These are phyloP conservation scores for Crassisporium funariophilum DNA, from an alignment of 768 basidiomycete genomes.

Conservation along the genomic window DNA sequence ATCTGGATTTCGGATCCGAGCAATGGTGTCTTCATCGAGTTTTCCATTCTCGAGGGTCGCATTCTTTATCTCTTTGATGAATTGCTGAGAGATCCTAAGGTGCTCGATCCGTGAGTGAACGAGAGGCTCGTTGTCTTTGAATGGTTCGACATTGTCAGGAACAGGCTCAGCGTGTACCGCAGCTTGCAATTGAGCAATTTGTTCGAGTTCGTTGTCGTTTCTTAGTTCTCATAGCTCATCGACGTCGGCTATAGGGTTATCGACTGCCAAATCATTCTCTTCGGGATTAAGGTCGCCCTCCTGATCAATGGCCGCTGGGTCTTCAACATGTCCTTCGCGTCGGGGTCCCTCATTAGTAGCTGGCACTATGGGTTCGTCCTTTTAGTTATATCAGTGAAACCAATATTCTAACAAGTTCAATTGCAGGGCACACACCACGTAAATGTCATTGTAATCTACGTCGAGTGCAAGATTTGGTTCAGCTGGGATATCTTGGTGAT, in stretches of 20 bases:
- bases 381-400: too few species aligned
- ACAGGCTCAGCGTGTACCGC: background rate
- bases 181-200: background rate
- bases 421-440: too few species aligned
- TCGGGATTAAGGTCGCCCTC: background rate
- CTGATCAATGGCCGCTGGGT: background rate
- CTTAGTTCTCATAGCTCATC: background rate
- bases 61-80: slow-evolving; percentile 8
- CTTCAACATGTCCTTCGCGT: too few species aligned
- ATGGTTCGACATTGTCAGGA: background rate
- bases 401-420: too few species aligned
- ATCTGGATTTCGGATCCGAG: background rate
- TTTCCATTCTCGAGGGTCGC: slow-evolving; percentile 14
- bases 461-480: too few species aligned
- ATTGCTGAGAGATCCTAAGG: slow-evolving; percentile 8
- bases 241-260: background rate
- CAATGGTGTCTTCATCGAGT: slow-evolving; percentile 3
- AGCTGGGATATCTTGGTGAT: too few species aligned
- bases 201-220: background rate
- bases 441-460: too few species aligned
- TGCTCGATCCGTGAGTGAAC: background rate
- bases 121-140: background rate
- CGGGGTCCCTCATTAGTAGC: too few species aligned
- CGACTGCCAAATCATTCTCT: background rate
- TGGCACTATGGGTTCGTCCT: too few species aligned